phyloP scores from a whole-genome alignment of 176 grass and related monocot genomes.

The Otatea glauca region DNA sequence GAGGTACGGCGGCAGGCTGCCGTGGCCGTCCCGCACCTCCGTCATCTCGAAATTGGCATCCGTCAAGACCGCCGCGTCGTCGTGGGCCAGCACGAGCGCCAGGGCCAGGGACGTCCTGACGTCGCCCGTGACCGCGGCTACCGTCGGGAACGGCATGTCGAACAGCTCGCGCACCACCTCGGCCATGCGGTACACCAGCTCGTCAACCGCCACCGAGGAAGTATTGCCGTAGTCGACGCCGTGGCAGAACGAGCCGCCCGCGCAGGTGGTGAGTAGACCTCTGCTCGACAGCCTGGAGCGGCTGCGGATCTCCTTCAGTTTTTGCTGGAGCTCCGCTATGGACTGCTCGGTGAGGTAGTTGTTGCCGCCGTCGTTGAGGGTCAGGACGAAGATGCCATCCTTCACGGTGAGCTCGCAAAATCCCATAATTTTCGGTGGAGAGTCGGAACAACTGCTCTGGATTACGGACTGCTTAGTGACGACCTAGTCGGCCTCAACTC shows the following conservation, averaged over 20 bases:
- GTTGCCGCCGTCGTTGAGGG: background rate
- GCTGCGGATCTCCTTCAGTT: background rate
- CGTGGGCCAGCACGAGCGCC: constrained; percentile 18
- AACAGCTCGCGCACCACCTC: background rate
- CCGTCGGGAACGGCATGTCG: constrained; percentile 6
- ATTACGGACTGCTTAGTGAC: background rate
- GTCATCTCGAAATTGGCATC: background rate
- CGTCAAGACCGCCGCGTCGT: background rate
- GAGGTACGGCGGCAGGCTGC: background rate
- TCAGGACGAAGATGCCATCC: constrained; percentile 9
- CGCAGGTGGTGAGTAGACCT: constrained; percentile 2
- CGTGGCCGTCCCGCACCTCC: background rate
- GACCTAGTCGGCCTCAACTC: background rate
- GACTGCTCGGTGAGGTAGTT: background rate
- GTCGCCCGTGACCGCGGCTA: background rate
- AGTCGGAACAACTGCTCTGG: background rate
- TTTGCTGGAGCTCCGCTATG: background rate
- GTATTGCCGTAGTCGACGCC: background rate
- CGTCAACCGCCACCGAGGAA: background rate
- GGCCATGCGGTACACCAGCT: background rate
- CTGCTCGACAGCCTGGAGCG: background rate
- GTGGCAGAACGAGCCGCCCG: background rate
- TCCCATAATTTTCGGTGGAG: background rate
- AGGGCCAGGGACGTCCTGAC: constrained; percentile 6
- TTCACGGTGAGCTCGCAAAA: background rate